Evolutionary conservation across 495 filamentous ascomycete genomes (phyloP).

Genomic region (Penicillium pulvis): DNA sequence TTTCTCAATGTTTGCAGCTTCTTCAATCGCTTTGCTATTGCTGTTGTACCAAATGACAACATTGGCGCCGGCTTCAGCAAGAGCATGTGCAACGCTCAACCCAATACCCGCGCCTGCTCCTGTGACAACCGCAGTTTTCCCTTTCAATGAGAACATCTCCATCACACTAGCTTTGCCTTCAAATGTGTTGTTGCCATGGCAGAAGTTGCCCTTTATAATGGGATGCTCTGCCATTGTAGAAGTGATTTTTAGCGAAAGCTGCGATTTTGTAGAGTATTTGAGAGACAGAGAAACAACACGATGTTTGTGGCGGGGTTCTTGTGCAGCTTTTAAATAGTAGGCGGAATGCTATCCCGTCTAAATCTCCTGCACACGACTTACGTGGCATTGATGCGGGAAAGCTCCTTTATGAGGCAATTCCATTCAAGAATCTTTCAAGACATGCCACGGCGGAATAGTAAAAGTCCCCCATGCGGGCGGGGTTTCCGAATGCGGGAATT

Average conservation of each 20-base stretch:
- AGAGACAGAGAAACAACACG: background rate
- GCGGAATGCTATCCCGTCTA: background rate
- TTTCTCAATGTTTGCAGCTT: slow-evolving; percentile 72
- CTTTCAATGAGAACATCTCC: slow-evolving; percentile 81
- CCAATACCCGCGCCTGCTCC: slow-evolving; percentile 85
- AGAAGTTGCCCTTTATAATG: slow-evolving; percentile 54
- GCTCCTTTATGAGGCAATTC: background rate
- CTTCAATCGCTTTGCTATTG: slow-evolving; percentile 68
- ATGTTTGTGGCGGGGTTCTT: background rate
- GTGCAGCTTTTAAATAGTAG: background rate
- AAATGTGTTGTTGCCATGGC: slow-evolving; percentile 59
- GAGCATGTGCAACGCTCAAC: slow-evolving; percentile 69
- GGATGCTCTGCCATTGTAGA: slow-evolving; percentile 37
- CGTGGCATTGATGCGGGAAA: background rate
- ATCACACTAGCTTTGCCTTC: slow-evolving; percentile 65
- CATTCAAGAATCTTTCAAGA: background rate
- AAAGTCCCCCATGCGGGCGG: background rate
- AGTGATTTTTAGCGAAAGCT: background rate
- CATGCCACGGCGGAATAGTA: background rate
- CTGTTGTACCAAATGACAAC: slow-evolving; percentile 86
- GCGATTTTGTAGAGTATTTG: background rate
- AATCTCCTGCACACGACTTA: background rate
- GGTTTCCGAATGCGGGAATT: background rate
- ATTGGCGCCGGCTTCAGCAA: slow-evolving; percentile 84
- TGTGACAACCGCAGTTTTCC: slow-evolving; percentile 81